Base-by-base conservation (phyloP, 108 stramenopile genomes). In the Cyclotella baltica region DNA sequence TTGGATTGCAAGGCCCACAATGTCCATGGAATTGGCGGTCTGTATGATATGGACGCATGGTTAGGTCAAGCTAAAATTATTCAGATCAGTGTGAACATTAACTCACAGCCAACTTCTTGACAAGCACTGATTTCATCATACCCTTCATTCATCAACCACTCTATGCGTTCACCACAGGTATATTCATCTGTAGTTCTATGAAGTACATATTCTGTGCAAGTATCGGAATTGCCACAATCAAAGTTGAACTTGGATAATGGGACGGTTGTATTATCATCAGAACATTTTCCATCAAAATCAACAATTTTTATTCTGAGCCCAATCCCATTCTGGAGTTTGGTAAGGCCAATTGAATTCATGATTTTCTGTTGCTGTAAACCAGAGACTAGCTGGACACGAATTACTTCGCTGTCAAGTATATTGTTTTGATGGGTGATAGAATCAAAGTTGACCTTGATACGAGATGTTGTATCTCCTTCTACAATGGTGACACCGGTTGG, bases 1-100 rank as follows among this genome's bases (percentile, higher is more conserved):
- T 36, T 23, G 72, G 72, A 73, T 76, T 76, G 75, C 75, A 76
- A 53, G 75, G 43, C 6, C 75, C 75, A 59, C 75, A 76, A 67
- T 67, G 65, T 6, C 75, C 75, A 52, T 67, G 65, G 52, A 62
- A 76, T 59, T 76, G 66, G 8, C 27, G 19, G n/a, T 52, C 51
- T 52, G 40, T 10, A n/a, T n/a, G n/a, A n/a, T n/a, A n/a, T n/a
- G n/a, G n/a, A n/a, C n/a, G 40, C 6, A 43, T 6, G 6, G 40
- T 43, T 43, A 10, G 40, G 6, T 43, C 6, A 13, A 43, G 40
- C 40, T 10, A 10, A 43, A 43, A 6, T 10, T 43, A 43, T 10
- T 43, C 40, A 43, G 13, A 43, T 43, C 40, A 43, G 51, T 52
- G n/a, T 20, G n/a, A 52, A 52, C 4, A 20, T 16, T 13, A 20